Conservation (phyloP, 139 green algal genomes). For the Yamagishiella unicocca region DNA sequence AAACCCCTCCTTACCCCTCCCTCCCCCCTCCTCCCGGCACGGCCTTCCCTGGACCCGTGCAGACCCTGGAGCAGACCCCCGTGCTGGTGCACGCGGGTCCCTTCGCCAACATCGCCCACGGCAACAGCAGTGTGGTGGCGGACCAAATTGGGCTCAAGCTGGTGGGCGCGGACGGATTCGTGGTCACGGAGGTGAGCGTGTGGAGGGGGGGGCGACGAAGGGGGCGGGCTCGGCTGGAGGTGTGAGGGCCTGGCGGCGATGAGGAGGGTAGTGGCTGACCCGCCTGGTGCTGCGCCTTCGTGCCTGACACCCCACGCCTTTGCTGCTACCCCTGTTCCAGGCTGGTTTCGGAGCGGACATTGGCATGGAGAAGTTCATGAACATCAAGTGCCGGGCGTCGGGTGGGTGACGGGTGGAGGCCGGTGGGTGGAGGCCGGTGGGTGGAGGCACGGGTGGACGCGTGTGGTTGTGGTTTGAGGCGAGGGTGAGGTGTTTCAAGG, state of each 20-base stretch:
- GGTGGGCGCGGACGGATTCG: constrained; percentile 91
- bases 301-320: background rate
- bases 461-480: too few relatives aligned
- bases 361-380: constrained; percentile 96
- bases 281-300: background rate
- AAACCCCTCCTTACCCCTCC: background rate
- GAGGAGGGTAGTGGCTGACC: too few relatives aligned
- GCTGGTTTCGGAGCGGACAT: constrained; percentile 99
- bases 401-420: too few relatives aligned
- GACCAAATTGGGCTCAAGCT: constrained; percentile 96
- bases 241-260: too few relatives aligned
- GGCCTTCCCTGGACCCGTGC: too few relatives aligned
- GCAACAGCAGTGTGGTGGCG: constrained; percentile 96
- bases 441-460: too few relatives aligned
- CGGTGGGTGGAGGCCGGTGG: too few relatives aligned
- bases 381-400: constrained; percentile 94
- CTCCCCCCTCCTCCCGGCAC: background rate
- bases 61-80: constrained; percentile 97
- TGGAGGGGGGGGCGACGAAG: background rate
- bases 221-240: background rate
- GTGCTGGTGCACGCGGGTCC: constrained; percentile 95
- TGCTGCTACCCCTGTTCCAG: constrained; percentile 47
- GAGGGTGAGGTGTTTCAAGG: too few relatives aligned
- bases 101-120: constrained; percentile 99
- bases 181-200: constrained; percentile 91